Evolutionary conservation across 108 stramenopile species (phyloP).

Genomic region (Mayamaea pseudoterrestris): DNA sequence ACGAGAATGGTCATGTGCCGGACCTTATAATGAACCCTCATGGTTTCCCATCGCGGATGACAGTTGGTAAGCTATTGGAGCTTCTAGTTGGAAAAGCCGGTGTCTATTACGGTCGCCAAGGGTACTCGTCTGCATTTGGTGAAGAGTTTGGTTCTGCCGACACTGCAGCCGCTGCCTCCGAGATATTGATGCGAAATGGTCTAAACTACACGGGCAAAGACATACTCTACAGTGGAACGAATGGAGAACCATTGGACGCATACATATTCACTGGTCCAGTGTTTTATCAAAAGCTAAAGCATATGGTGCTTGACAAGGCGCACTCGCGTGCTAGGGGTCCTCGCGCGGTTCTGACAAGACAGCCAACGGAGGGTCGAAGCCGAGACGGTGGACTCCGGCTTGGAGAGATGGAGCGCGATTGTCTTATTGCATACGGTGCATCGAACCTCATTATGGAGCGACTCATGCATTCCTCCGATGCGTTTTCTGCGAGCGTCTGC

Average conservation of each 20-base stretch:
- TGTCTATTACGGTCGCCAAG: constrained; percentile 85
- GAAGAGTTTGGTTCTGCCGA: constrained; percentile 93
- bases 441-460: constrained; percentile 98
- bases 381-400: constrained; percentile 97
- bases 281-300: constrained; percentile 99
- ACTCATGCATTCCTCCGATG: constrained; percentile 98
- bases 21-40: constrained; percentile 99
- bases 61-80: constrained; percentile 98
- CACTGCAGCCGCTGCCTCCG: constrained; percentile 67
- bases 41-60: constrained; percentile 99
- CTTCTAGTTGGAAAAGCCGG: constrained; percentile 93
- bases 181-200: constrained; percentile 88
- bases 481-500: constrained; percentile 96
- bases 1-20: constrained; percentile 88
- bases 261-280: constrained; percentile 97
- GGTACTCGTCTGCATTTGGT: constrained; percentile 95
- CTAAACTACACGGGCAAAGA: constrained; percentile 98
- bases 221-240: constrained; percentile 86
- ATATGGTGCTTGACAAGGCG: constrained; percentile 99
- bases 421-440: constrained; percentile 99
- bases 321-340: constrained; percentile 97
- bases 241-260: constrained; percentile 87
- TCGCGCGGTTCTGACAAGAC: constrained; percentile 95
- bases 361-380: constrained; percentile 98
- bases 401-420: constrained; percentile 97